Conservation (phyloP, 129 eudicot genomes). For the Solidago caesia region DNA sequence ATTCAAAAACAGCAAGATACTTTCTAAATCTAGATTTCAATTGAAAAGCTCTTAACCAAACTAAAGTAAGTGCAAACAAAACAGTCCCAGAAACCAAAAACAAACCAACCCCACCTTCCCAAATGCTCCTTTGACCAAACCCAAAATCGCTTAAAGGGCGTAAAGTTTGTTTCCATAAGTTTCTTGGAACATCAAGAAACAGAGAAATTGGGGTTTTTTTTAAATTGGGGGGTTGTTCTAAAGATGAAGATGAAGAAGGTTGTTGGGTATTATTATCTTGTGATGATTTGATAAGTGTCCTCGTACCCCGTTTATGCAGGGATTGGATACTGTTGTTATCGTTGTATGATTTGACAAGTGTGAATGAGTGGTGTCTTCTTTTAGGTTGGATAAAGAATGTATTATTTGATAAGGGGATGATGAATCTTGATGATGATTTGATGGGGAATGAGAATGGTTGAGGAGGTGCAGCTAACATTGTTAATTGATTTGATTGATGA, state of each 20-base stretch:
- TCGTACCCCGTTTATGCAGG: no score
- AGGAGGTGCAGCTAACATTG: no score
- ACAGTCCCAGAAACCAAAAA: constrained; percentile 73
- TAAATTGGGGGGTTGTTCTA: neutral
- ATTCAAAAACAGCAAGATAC: constrained; percentile 77
- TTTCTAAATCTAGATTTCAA: constrained; percentile 70
- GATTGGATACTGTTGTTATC: no score
- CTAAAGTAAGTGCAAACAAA: constrained; percentile 64
- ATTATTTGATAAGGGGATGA: no score
- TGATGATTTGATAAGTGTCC: constrained; percentile 42
- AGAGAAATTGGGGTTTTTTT: constrained; percentile 48
- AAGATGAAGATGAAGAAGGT: constrained; percentile 40
- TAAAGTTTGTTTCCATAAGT: constrained; percentile 67
- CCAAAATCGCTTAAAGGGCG: constrained; percentile 85
- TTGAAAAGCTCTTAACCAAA: constrained; percentile 80
- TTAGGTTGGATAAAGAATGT: no score
- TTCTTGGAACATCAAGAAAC: constrained; percentile 54
- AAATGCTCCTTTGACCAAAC: constrained; percentile 79
- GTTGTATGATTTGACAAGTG: constrained; percentile 39
- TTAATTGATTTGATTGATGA: no score
- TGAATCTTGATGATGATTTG: no score
- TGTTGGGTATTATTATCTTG: constrained; percentile 40
- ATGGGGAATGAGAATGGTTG: no score
- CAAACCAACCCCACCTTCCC: constrained; percentile 98
- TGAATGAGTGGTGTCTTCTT: no score